Conservation (phyloP, 495 filamentous ascomycete species). For the Aspergillus cristatus region DNA sequence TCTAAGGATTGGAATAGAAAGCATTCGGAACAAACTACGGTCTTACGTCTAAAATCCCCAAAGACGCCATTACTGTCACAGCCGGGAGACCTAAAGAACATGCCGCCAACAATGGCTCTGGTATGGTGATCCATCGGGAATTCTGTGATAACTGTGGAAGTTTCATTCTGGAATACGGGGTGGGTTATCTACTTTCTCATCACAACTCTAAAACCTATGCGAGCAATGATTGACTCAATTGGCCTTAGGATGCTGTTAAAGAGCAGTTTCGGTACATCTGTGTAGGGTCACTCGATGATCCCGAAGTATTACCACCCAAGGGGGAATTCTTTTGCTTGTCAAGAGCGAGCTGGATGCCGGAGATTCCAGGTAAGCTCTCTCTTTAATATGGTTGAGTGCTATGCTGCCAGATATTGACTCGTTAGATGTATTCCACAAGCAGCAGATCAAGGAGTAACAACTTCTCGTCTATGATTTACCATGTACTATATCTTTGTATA, state of each 20-base stretch:
- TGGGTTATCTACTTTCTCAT: conserved; percentile 14
- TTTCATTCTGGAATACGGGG: conserved; percentile 55
- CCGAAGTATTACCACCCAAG: conserved; percentile 51
- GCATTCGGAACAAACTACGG: conserved; percentile 58
- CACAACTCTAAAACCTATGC: not conserved
- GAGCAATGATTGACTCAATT: conserved; percentile 1
- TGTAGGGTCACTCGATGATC: conserved; percentile 56
- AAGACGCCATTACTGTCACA: conserved; percentile 32
- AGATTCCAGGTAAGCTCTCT: conserved; percentile 41
- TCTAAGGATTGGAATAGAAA: too few relatives aligned
- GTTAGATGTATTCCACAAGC: conserved; percentile 51
- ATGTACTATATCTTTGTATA: not conserved
- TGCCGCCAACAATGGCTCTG: conserved; percentile 48
- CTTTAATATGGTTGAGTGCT: not conserved
- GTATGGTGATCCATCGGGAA: conserved; percentile 46
- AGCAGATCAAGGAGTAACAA: conserved; percentile 48
- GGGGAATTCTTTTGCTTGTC: conserved; percentile 60
- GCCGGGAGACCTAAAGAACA: conserved; percentile 38
- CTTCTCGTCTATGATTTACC: not conserved
- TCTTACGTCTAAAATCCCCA: conserved; percentile 53
- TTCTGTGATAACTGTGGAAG: conserved; percentile 57
- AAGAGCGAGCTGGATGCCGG: conserved; percentile 54
- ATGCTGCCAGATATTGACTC: conserved; percentile 1
- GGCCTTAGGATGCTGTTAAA: conserved; percentile 39
- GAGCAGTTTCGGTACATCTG: conserved; percentile 53